Evolutionary conservation across 495 filamentous ascomycete genomes (phyloP), one percentile per base, ranked within the genome.

Genomic region (Rhypophila decipiens): DNA sequence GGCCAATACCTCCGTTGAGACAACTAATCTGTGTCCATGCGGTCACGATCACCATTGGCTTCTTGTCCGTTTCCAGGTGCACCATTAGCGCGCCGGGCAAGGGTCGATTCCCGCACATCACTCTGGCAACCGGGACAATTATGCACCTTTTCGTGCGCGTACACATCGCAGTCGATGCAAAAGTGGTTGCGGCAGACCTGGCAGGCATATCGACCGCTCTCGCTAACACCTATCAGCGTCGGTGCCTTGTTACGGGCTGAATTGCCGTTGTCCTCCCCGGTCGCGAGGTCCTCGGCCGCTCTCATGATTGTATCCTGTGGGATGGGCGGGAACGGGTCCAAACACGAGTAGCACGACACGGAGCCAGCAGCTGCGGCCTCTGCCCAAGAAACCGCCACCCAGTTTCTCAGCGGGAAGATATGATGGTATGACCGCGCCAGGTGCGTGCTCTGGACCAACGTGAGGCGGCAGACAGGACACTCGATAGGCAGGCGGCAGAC

Each of bases 131-230:
- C 90, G 12, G 93, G 90, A 56, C 93, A 98, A 61, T 96, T 96
- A 63, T 98, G 90, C 35, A 95, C 75, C 3, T 88, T 80, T 66
- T 95, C 88, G 67, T 98, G 93, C 19, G 85, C 84, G 68, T 88
- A 97, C 4, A 96, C 77, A 66, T 97, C 94, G 60, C 94, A 98
- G 62, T 97, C 94, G 54, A 97, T 90, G 74, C 93, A 98, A 58
- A 97, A 98, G 63, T 95, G 88, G 41, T 87, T 84, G 5, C 74
- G 63, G 63, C 93, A 98, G 27, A 78, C 83, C 50, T 82, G 79
- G 64, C 93, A 98, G 49, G 84, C 84, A 61, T 98, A 98, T 46
- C 93, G 74, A 42, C 83, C 83, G 60, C 86, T 94, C 67, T 90
- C 83, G 56, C 88, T 94, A 38, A 87, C 86, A 4, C 85, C 86